Evolutionary conservation across 768 basidiomycete species (phyloP), one percentile per base, ranked within the genome.

Genomic region (Xanthoconium stramineum): DNA sequence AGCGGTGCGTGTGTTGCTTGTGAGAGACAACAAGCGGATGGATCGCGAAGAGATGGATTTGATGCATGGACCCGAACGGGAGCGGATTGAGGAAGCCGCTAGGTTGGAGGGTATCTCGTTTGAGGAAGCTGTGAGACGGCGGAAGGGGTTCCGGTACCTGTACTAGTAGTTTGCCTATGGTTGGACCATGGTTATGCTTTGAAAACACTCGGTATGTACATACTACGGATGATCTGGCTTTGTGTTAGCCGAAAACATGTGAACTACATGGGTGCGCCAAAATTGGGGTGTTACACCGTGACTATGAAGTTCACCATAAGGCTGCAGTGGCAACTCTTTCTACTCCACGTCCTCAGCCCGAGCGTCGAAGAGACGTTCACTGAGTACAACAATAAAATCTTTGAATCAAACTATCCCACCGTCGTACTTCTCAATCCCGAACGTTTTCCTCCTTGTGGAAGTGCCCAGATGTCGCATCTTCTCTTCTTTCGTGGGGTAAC

Each of bases 401-500:
- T 24, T 24, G 24, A 24, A 24, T 24, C 24, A 24, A 24, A 24
- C 24, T 24, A 24, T 24, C 24, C 24, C 24, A 24, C 24, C 4
- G 24, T 24, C 4, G 24, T 24, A 24, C 42, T 6, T 14, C 42
- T 15, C 32, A 10, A 33, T 33, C 7, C n/a, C 32, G 15, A 44
- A 19, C 29, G 10, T 59, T 6, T 28, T 40, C 38, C 17, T 13
- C 30, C 32, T 33, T 51, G 33, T 35, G 13, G 35, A 43, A 14
- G 36, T 28, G 10, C 19, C 39, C 44, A 65, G 53, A 67, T 66
- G 65, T 67, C 65, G 0, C 65, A 66, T 52, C 65, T 65, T n/a
- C 55, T 66, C 6, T 57, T 66, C 39, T 66, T 62, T 45, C 65
- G 50, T 24, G 65, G 65, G 28, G 10, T 80, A 4, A 66, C 66